These are phyloP conservation scores for Leccinum obscurum DNA, from an alignment of 768 basidiomycete genomes.

Conservation along the genomic window DNA sequence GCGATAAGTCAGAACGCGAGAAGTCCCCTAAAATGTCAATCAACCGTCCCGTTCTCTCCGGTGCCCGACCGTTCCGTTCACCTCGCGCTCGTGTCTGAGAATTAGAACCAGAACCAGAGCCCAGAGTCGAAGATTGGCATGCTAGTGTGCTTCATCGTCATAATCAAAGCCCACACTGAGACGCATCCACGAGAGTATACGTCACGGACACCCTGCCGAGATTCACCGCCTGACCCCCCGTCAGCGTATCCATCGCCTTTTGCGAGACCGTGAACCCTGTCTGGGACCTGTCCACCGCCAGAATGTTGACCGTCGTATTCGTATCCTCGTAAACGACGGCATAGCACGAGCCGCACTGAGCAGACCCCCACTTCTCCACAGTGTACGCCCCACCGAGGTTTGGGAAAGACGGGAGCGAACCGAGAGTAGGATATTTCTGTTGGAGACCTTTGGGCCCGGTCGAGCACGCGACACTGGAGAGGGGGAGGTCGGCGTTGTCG, in stretches of 20 bases:
- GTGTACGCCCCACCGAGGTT: slow-evolving; percentile 34
- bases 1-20: background rate
- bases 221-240: slow-evolving; percentile 7
- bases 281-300: slow-evolving; percentile 54
- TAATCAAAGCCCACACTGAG: background rate
- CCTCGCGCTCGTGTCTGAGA: background rate
- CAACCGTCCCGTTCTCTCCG: background rate
- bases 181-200: background rate
- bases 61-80: background rate
- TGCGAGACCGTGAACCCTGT: slow-evolving; percentile 40
- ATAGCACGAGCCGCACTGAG: slow-evolving; percentile 34
- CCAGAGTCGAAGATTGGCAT: background rate
- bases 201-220: slow-evolving; percentile 25
- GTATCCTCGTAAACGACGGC: slow-evolving; percentile 27
- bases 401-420: slow-evolving; percentile 39
- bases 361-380: slow-evolving; percentile 24
- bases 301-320: slow-evolving; percentile 45
- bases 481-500: slow-evolving; percentile 30
- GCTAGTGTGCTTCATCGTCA: background rate
- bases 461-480: slow-evolving; percentile 39
- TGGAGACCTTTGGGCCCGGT: slow-evolving; percentile 38
- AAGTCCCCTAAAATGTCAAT: background rate
- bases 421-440: slow-evolving; percentile 37
- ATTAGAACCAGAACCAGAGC: background rate
- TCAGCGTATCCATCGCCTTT: slow-evolving; percentile 30